These are phyloP conservation scores for Talaromyces sp. DNA, from an alignment of 2,329 filamentous ascomycete genomes.

Conservation along the genomic window DNA sequence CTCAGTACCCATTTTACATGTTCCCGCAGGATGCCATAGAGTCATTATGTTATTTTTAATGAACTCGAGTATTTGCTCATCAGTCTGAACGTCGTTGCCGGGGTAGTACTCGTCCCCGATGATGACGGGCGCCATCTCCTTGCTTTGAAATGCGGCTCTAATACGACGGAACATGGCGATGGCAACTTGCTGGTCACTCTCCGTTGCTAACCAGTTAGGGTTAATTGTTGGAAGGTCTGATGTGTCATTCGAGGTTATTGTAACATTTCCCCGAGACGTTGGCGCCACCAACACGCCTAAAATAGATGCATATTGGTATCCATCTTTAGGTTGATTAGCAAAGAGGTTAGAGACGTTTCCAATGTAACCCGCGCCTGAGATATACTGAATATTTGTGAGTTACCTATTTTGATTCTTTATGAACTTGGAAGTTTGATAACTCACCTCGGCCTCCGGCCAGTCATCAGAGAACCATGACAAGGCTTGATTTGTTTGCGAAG, in stretches of 20 bases:
- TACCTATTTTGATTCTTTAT: neutral
- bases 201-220: constrained; percentile 38
- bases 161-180: constrained; percentile 39
- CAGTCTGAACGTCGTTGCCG: constrained; percentile 31
- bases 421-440: neutral
- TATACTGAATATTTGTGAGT: constrained; percentile 12
- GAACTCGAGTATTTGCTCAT: constrained; percentile 37
- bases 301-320: constrained; percentile 28
- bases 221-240: constrained; percentile 39
- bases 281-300: constrained; percentile 33
- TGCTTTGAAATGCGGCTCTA: constrained; percentile 30
- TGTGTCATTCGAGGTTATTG: constrained; percentile 31
- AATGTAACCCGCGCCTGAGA: constrained; percentile 20
- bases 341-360: constrained; percentile 23
- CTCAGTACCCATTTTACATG: constrained; percentile 11
- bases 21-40: constrained; percentile 8
- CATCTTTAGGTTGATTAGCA: constrained; percentile 23
- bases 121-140: constrained; percentile 23
- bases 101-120: constrained; percentile 35
- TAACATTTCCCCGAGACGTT: constrained; percentile 41
- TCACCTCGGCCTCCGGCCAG: constrained; percentile 32
- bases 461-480: constrained; percentile 27
- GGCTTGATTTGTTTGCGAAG: constrained; percentile 13
- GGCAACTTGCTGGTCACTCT: constrained; percentile 40
- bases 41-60: constrained; percentile 15